phyloP scores from a whole-genome alignment of 257 asterid species.

The Solanum megistacrolobum region DNA sequence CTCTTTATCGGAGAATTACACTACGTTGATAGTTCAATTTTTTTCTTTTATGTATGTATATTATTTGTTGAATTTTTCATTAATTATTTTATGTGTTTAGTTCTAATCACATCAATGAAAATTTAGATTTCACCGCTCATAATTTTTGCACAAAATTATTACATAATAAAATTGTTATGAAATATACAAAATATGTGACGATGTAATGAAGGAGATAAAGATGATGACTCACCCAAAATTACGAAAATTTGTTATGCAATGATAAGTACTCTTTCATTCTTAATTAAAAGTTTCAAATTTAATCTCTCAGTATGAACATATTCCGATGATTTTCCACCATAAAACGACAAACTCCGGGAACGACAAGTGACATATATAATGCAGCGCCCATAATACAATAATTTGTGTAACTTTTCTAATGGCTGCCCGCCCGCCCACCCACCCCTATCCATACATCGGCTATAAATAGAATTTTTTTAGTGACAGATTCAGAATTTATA shows the following conservation, averaged over 20 bases:
- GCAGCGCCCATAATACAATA: background rate
- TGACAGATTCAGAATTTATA: too few species aligned
- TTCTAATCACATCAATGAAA: background rate
- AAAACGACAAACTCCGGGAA: background rate
- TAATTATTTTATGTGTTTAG: background rate
- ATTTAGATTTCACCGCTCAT: background rate
- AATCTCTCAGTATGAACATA: fast-evolving
- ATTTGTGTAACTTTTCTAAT: background rate
- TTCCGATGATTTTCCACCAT: background rate
- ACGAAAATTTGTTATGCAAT: fast-evolving
- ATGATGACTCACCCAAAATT: background rate
- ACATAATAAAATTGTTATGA: background rate
- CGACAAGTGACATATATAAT: background rate
- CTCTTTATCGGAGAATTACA: background rate
- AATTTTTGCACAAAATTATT: background rate
- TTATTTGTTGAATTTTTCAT: background rate
- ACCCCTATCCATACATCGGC: background rate
- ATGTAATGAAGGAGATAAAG: background rate
- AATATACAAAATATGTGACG: background rate
- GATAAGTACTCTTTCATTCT: background rate
- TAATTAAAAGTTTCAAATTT: background rate
- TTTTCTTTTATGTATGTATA: background rate
- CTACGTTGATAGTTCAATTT: background rate
- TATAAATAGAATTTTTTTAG: too few species aligned
- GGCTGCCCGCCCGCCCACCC: background rate